Evolutionary conservation across 306 rosid genomes (phyloP), one percentile per base, ranked within the genome.

Genomic region (Boehmeria nivea): DNA sequence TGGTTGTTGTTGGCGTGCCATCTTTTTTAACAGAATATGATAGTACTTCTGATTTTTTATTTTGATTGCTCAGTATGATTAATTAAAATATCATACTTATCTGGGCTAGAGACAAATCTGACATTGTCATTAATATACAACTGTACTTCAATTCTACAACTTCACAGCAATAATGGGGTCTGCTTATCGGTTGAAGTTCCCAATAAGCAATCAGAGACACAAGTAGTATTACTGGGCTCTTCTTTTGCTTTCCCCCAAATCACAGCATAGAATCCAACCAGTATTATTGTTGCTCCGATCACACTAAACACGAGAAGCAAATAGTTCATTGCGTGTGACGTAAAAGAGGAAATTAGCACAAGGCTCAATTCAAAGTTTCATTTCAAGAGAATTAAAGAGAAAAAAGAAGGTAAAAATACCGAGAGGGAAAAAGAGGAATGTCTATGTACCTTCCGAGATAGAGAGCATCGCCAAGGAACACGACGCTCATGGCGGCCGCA

Each of bases 391-490:
- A n/a, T 10, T 12, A 3, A n/a, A n/a, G n/a, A n/a, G n/a, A n/a
- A n/a, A n/a, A n/a, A n/a, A 5, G 11, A 22, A 24, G 10, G 40
- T 7, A 48, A 20, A 22, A 13, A 10, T 21, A 9, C 3, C 8
- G 6, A n/a, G n/a, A n/a, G n/a, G n/a, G n/a, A n/a, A n/a, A n/a
- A n/a, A n/a, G n/a, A n/a, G 21, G 20, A 51, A 31, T 1, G 20
- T 24, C 36, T 15, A 3, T 60, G 7, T 66, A 77, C 89, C 75
- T 71, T 12, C 83, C 81, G 10, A 78, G 61, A 62, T 51, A 33
- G 12, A 81, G 78, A 19, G 67, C 53, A 22, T 84, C 94, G 0
- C 77, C 77, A 13, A 84, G 87, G 64, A 81, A 73, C 34, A 71
- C 49, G 66, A 49, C 52, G 52, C 83, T 62, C 21, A 63, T 18